Evolutionary conservation across 306 rosid species (phyloP).

Genomic region (Malus sieversii): DNA sequence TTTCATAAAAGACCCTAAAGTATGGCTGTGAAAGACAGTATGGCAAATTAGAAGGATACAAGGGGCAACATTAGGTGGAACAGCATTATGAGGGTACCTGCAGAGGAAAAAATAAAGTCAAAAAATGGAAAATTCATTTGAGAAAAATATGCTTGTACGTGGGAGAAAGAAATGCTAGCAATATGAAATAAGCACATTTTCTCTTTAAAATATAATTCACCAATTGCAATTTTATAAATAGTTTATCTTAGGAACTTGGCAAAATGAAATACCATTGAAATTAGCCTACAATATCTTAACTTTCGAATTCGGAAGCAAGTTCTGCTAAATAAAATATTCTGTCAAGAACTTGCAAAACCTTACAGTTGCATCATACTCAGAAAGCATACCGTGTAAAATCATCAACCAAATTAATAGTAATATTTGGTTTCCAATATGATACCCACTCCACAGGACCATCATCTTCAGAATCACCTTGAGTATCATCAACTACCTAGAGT

Average conservation of each 20-base stretch:
- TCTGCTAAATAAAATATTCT: not conserved
- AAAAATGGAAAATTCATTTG: not conserved
- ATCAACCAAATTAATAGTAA: conserved; percentile 82
- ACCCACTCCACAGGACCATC: conserved; percentile 70
- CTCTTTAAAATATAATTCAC: not conserved
- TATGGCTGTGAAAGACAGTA: not conserved
- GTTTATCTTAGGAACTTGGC: not conserved
- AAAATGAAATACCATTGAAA: not conserved
- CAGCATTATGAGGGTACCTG: conserved; percentile 73
- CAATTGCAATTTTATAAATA: not conserved
- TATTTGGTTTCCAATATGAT: conserved; percentile 85
- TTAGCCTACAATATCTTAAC: not conserved
- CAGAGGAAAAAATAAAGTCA: conserved; percentile 5
- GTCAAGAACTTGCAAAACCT: not conserved
- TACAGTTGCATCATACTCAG: not conserved
- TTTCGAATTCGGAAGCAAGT: not conserved
- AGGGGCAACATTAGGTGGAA: conserved; percentile 84
- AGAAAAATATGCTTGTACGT: not conserved
- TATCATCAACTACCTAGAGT: conserved; percentile 51
- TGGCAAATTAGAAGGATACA: conserved; percentile 60
- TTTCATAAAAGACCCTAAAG: not conserved
- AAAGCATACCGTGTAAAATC: conserved; percentile 76
- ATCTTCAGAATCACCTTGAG: conserved; percentile 54
- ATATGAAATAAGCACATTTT: not conserved
- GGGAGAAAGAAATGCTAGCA: not conserved